phyloP scores from a whole-genome alignment of 1,284 basidiomycete species.

The Mrakiaceae sp. region DNA sequence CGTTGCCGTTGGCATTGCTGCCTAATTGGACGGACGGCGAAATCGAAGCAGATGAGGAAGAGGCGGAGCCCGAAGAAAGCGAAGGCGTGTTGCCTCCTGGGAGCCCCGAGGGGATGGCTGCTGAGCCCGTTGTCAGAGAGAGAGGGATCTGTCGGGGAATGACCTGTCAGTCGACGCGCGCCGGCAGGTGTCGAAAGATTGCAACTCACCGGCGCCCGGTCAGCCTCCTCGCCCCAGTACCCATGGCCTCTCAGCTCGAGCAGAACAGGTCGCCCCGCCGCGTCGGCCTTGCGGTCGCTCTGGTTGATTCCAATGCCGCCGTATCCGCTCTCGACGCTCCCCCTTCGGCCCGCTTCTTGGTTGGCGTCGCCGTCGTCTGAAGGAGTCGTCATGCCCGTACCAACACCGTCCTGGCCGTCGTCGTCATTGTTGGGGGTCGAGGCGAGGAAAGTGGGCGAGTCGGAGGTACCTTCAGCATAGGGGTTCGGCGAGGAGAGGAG shows the following conservation, averaged over 20 bases:
- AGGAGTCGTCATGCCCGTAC: too few species aligned
- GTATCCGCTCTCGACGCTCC: not conserved
- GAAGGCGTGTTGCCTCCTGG: too few species aligned
- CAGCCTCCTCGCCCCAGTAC: slow-evolving; percentile 19
- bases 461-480: not conserved
- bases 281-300: not conserved
- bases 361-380: too few species aligned
- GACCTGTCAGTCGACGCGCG: too few species aligned
- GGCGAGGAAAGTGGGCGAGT: not conserved
- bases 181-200: too few species aligned
- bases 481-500: not conserved
- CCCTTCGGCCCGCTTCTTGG: not conserved
- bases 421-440: not conserved
- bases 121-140: not conserved
- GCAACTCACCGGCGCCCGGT: slow-evolving; percentile 8
- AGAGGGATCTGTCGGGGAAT: not conserved
- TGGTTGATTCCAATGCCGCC: not conserved
- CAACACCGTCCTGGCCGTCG: not conserved
- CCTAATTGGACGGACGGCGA: too few species aligned
- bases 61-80: not conserved
- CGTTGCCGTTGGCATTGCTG: too few species aligned
- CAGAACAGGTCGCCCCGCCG: slow-evolving; percentile 17
- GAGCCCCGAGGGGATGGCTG: not conserved
- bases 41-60: not conserved
- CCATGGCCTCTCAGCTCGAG: slow-evolving; percentile 22